A percentile compares a stretch with the other conserved stretches of the same genome.
These are phyloP conservation scores for Stylonectria norvegica DNA, from an alignment of 2,329 filamentous ascomycete genomes.

Conservation along the genomic window DNA sequence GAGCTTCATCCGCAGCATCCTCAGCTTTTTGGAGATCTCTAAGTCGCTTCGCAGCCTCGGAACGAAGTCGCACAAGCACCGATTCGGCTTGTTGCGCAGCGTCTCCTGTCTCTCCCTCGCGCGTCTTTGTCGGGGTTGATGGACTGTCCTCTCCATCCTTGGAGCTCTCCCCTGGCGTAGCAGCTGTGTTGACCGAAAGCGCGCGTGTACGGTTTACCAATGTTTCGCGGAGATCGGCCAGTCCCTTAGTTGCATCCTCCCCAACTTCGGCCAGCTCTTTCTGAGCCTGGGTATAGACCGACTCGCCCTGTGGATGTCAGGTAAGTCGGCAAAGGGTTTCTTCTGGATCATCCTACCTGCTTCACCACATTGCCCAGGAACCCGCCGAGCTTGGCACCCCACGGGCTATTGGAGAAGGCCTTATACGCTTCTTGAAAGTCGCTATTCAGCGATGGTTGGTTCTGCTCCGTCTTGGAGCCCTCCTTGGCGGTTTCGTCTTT, in stretches of 20 bases:
- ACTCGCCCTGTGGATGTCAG: slow-evolving; percentile 59
- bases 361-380: slow-evolving; percentile 91
- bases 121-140: slow-evolving; percentile 45
- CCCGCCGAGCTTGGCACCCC: slow-evolving; percentile 84
- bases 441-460: slow-evolving; percentile 64
- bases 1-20: slow-evolving; percentile 91
- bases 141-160: slow-evolving; percentile 36
- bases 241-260: slow-evolving; percentile 76
- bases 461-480: slow-evolving; percentile 38
- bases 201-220: slow-evolving; percentile 71
- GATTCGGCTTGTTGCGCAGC: slow-evolving; percentile 50
- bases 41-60: slow-evolving; percentile 76
- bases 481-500: slow-evolving; percentile 49
- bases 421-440: slow-evolving; percentile 96
- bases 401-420: slow-evolving; percentile 84
- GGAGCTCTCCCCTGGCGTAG: slow-evolving; percentile 27
- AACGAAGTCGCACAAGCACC: slow-evolving; percentile 72
- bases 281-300: slow-evolving; percentile 77
- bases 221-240: slow-evolving; percentile 65
- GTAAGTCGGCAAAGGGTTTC: slow-evolving; percentile 5
- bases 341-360: slow-evolving; percentile 56
- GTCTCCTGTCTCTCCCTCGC: slow-evolving; percentile 39
- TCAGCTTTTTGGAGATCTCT: slow-evolving; percentile 90
- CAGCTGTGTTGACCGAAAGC: slow-evolving; percentile 59
- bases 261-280: slow-evolving; percentile 79